These are phyloP conservation scores for Tubosaeta brunneosetosa DNA, from an alignment of 768 basidiomycete genomes.

Conservation along the genomic window DNA sequence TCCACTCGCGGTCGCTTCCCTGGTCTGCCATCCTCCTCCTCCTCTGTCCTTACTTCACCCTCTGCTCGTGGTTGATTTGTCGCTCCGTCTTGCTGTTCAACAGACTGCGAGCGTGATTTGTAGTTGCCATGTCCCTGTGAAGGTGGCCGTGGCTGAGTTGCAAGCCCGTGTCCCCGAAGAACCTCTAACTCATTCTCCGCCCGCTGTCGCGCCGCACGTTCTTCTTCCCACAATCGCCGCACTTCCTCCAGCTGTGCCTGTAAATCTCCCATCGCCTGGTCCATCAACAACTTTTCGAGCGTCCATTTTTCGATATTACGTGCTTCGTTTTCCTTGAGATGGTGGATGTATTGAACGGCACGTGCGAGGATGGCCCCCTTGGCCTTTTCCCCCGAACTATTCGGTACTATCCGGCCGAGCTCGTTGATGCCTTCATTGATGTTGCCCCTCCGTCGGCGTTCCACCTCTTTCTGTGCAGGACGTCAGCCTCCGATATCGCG, in stretches of 20 bases:
- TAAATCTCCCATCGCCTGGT: slow-evolving; percentile 85
- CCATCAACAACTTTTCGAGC: slow-evolving; percentile 86
- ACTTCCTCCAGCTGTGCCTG: slow-evolving; percentile 81
- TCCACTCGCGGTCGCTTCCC: slow-evolving; percentile 32
- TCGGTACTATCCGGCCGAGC: slow-evolving; percentile 84
- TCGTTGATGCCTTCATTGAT: slow-evolving; percentile 97
- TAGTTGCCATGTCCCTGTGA: slow-evolving; percentile 10
- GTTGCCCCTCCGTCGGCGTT: slow-evolving; percentile 88
- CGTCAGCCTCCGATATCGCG: background rate
- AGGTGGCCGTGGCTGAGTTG: slow-evolving; percentile 10
- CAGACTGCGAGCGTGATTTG: slow-evolving; percentile 26
- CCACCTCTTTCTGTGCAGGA: slow-evolving; percentile 85
- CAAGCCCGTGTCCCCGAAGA: slow-evolving; percentile 31
- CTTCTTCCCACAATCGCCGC: slow-evolving; percentile 78
- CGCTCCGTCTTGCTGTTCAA: slow-evolving; percentile 22
- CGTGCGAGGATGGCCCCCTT: slow-evolving; percentile 87
- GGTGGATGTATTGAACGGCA: slow-evolving; percentile 88
- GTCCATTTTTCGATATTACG: slow-evolving; percentile 93
- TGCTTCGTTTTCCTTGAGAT: slow-evolving; percentile 86
- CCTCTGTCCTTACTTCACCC: slow-evolving; percentile 16
- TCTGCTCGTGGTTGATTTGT: slow-evolving; percentile 12
- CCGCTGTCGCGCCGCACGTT: slow-evolving; percentile 54
- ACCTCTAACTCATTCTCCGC: slow-evolving; percentile 62
- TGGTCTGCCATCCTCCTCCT: slow-evolving; percentile 24
- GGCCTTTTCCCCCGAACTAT: slow-evolving; percentile 79